These are phyloP conservation scores for Umbelopsis sp. DNA, from an alignment of 371 early-diverging fungal genomes.

Conservation along the genomic window DNA sequence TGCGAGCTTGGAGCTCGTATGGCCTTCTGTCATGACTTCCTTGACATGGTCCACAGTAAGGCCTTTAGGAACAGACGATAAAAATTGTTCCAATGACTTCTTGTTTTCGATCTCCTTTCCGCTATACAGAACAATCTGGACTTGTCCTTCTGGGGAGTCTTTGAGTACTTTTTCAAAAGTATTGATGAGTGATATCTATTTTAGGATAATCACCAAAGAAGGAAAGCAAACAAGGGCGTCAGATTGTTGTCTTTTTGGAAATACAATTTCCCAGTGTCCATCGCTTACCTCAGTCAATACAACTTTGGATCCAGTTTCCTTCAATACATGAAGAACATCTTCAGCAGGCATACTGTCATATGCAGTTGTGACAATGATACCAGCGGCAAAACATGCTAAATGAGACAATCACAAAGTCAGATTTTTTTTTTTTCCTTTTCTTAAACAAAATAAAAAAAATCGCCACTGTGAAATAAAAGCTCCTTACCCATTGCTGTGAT, in stretches of 20 bases:
- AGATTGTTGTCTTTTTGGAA: background rate
- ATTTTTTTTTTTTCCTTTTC: no score
- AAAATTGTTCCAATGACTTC: slow-evolving; percentile 28
- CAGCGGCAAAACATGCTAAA: slow-evolving; percentile 68
- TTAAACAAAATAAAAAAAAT: no score
- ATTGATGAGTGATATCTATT: slow-evolving; percentile 35
- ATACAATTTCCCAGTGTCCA: background rate
- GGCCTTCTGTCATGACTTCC: background rate
- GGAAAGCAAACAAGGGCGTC: background rate
- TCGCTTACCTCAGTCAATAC: slow-evolving; percentile 75
- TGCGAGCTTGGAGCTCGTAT: background rate
- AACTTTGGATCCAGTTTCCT: slow-evolving; percentile 73
- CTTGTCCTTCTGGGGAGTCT: slow-evolving; percentile 26
- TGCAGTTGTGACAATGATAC: slow-evolving; percentile 80
- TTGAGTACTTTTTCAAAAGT: slow-evolving; percentile 37
- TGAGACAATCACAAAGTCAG: background rate
- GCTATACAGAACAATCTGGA: slow-evolving; percentile 38
- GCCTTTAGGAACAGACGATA: background rate
- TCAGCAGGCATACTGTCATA: slow-evolving; percentile 91
- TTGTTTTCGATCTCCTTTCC: slow-evolving; percentile 43
- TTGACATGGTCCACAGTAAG: background rate
- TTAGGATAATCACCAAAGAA: background rate
- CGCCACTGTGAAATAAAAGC: background rate
- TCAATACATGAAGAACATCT: slow-evolving; percentile 68
- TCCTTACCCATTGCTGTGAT: slow-evolving; percentile 53